A percentile compares a stretch with the other conserved stretches of the same genome.
Evolutionary conservation across 176 grass and related monocot genomes (phyloP).

Genomic region (Oryza punctata): DNA sequence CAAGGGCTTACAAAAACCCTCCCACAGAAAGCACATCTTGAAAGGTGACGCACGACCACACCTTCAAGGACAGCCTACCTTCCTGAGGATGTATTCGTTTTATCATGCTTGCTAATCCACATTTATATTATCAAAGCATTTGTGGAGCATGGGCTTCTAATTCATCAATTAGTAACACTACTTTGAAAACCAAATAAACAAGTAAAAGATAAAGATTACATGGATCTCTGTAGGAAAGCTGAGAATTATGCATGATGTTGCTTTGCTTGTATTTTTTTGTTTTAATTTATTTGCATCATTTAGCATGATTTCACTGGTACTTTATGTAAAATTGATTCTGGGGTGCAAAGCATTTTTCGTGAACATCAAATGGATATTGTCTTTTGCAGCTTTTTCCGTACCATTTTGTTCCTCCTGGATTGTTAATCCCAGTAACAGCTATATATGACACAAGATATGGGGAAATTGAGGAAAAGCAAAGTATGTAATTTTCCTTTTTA

Average conservation of each 20-base stretch:
- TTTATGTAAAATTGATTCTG: constrained; percentile 1
- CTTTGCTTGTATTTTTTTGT: neutral
- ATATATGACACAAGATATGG: constrained; percentile 93
- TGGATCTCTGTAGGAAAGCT: neutral
- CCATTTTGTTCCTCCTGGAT: constrained; percentile 77
- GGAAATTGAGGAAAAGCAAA: constrained; percentile 94
- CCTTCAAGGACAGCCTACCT: too few species aligned
- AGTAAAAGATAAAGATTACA: neutral
- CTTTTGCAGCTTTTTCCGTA: constrained; percentile 68
- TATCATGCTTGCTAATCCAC: neutral
- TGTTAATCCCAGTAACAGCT: constrained; percentile 78
- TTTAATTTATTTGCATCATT: constrained; percentile 3
- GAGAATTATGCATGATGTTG: neutral
- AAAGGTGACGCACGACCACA: too few species aligned
- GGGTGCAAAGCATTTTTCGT: constrained; percentile 12
- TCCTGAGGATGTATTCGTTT: neutral
- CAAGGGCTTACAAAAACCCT: too few species aligned
- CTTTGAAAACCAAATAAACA: neutral
- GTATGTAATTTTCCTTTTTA: constrained; percentile 36
- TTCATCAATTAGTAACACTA: neutral
- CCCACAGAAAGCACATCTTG: too few species aligned
- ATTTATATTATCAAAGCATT: constrained; percentile 1
- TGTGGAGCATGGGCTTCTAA: constrained; percentile 23
- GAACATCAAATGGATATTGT: constrained; percentile 15
- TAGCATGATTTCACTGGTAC: neutral